Percentiles rank a stretch among this genome's conserved stretches.
Evolutionary conservation across 2,329 filamentous ascomycete species (phyloP).

Genomic region (Stagonosporopsis rhizophila): DNA sequence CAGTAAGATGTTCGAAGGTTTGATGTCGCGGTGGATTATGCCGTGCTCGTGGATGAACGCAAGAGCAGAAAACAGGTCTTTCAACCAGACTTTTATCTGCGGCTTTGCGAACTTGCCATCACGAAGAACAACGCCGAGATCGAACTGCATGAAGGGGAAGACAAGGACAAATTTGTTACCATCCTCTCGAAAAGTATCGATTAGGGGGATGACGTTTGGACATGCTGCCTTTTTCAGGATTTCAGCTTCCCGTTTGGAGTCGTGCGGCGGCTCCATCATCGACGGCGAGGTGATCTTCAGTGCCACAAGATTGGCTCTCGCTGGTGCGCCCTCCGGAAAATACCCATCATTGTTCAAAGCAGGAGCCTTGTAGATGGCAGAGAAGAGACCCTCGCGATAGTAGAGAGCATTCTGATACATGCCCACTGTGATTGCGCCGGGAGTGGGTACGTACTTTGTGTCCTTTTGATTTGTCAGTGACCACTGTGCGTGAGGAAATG

Average conservation of each 20-base stretch:
- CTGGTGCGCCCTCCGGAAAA: conserved; percentile 28
- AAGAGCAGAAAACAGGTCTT: conserved; percentile 74
- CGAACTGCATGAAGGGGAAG: conserved; percentile 82
- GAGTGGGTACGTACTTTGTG: conserved; percentile 45
- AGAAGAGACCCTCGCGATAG: conserved; percentile 75
- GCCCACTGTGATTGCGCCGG: conserved; percentile 57
- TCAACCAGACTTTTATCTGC: conserved; percentile 61
- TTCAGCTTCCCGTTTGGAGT: conserved; percentile 78
- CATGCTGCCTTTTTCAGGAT: conserved; percentile 69
- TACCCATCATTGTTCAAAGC: conserved; percentile 47
- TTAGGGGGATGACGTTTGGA: conserved; percentile 69
- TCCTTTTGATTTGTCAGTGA: conserved; percentile 22
- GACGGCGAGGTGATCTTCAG: conserved; percentile 86
- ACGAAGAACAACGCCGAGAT: conserved; percentile 72
- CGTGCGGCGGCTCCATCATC: conserved; percentile 78
- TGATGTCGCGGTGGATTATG: conserved; percentile 93
- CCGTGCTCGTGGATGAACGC: conserved; percentile 72
- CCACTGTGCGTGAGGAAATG: not conserved
- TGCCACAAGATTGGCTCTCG: conserved; percentile 61
- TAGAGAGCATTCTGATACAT: conserved; percentile 64
- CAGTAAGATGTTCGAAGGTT: conserved; percentile 87
- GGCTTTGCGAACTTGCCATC: conserved; percentile 48
- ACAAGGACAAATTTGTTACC: conserved; percentile 77
- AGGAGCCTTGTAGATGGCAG: conserved; percentile 77
- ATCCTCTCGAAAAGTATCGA: conserved; percentile 74